These are phyloP conservation scores for Rostrohypoxylon terebratum DNA, from an alignment of 495 filamentous ascomycete species.

Conservation along the genomic window DNA sequence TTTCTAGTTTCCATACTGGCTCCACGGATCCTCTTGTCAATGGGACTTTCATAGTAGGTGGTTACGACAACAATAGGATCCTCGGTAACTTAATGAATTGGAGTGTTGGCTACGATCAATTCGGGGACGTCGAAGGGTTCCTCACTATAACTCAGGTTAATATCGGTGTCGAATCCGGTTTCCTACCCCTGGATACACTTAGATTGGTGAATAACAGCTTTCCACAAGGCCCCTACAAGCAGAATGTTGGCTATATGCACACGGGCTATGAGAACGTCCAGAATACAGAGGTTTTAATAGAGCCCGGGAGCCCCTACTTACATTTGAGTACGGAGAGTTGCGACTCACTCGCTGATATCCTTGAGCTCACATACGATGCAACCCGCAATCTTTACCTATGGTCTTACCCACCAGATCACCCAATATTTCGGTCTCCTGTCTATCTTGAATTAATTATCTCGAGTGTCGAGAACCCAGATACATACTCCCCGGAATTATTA, in stretches of 20 bases:
- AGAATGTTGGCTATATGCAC: not conserved
- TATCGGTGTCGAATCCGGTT: not conserved
- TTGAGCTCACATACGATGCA: not conserved
- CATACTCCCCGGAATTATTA: not conserved
- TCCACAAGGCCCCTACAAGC: not conserved
- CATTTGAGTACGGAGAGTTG: not conserved
- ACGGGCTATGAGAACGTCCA: not conserved
- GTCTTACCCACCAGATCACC: not conserved
- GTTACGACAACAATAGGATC: not conserved
- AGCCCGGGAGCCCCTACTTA: not conserved
- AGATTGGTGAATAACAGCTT: not conserved
- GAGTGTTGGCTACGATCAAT: not conserved
- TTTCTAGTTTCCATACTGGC: slow-evolving; percentile 2
- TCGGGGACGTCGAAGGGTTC: not conserved
- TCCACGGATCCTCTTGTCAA: not conserved
- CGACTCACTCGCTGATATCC: not conserved
- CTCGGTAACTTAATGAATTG: not conserved
- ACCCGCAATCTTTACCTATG: slow-evolving; percentile 1
- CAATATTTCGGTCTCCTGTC: not conserved
- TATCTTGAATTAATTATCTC: not conserved
- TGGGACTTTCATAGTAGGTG: not conserved
- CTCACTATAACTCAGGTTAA: not conserved
- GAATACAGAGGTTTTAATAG: not conserved
- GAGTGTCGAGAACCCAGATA: not conserved
- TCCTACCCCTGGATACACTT: not conserved